Percentiles rank a stretch among this genome's conserved stretches.
Evolutionary conservation across 495 filamentous ascomycete genomes (phyloP).

Genomic region (Penicillium paradoxum): DNA sequence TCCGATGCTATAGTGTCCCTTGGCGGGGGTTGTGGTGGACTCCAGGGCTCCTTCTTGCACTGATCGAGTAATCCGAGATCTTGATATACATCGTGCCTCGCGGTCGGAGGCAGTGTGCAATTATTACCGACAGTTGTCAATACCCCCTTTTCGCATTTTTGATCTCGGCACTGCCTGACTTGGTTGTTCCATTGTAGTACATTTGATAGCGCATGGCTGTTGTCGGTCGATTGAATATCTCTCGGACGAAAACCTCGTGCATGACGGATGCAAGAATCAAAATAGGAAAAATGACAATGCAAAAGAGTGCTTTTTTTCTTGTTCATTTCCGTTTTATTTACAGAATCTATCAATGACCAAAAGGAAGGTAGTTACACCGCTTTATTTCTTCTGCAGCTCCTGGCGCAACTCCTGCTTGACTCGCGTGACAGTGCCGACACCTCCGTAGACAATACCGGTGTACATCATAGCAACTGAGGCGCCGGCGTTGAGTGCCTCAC

Average conservation of each 20-base stretch:
- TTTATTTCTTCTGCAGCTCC: conserved; percentile 37
- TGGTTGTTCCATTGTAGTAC: neutral
- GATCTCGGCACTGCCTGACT: conserved; percentile 2
- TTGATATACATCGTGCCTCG: neutral
- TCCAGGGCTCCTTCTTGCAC: conserved; percentile 1
- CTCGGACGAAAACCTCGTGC: neutral
- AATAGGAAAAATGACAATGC: conserved; percentile 1
- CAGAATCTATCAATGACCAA: conserved; percentile 7
- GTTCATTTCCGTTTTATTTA: conserved; percentile 24
- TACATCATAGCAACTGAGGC: conserved; percentile 86
- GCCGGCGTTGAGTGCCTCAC: conserved; percentile 73
- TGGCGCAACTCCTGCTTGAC: conserved; percentile 83
- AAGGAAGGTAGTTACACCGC: conserved; percentile 10
- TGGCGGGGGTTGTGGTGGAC: conserved; percentile 1
- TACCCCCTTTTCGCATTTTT: neutral
- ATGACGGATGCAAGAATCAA: neutral
- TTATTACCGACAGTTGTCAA: neutral
- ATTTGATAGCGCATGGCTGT: neutral
- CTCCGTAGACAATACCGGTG: conserved; percentile 77
- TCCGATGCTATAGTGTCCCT: neutral
- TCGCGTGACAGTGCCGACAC: conserved; percentile 75
- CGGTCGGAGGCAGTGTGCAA: neutral
- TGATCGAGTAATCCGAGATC: conserved; percentile 24
- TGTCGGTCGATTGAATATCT: neutral
- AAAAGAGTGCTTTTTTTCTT: neutral